Conservation (phyloP, 257 asterid genomes). For the Osmanthus fragrans region DNA sequence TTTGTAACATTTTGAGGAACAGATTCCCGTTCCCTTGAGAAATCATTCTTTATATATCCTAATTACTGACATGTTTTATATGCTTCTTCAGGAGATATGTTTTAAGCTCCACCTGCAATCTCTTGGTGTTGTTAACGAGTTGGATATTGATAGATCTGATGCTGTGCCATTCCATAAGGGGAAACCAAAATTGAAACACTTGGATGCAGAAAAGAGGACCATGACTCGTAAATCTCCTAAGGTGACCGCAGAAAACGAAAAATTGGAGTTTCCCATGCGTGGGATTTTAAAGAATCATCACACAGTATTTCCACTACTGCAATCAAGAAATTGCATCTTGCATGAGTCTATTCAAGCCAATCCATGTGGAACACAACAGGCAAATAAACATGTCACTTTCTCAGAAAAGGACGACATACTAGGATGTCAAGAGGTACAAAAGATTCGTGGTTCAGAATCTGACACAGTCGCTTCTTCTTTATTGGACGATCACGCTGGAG, state of each 20-base stretch:
- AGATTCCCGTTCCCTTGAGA: not conserved
- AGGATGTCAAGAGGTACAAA: conserved; percentile 24
- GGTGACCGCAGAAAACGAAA: conserved; percentile 30
- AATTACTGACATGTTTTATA: too few species aligned
- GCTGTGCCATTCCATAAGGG: conserved; percentile 23
- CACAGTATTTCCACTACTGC: conserved; percentile 21
- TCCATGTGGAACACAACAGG: conserved; percentile 24
- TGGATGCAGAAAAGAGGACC: conserved; percentile 30
- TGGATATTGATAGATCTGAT: conserved; percentile 19
- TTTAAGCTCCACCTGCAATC: conserved; percentile 36
- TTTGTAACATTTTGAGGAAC: not conserved
- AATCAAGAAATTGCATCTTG: conserved; percentile 26
- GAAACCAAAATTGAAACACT: conserved; percentile 32
- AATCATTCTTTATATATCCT: not conserved
- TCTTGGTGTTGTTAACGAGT: conserved; percentile 36
- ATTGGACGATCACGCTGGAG: conserved; percentile 13
- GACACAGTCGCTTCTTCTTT: conserved; percentile 24
- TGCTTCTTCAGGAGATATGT: conserved; percentile 45
- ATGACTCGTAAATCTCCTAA: conserved; percentile 27
- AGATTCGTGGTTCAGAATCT: conserved; percentile 10
- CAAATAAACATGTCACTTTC: conserved; percentile 43
- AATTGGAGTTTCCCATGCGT: conserved; percentile 27
- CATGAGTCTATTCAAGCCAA: conserved; percentile 29
- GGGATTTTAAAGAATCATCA: conserved; percentile 40
- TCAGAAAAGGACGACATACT: conserved; percentile 38